Evolutionary conservation across 768 basidiomycete genomes (phyloP), one percentile per base, ranked within the genome.

Genomic region (Russula vinacea): DNA sequence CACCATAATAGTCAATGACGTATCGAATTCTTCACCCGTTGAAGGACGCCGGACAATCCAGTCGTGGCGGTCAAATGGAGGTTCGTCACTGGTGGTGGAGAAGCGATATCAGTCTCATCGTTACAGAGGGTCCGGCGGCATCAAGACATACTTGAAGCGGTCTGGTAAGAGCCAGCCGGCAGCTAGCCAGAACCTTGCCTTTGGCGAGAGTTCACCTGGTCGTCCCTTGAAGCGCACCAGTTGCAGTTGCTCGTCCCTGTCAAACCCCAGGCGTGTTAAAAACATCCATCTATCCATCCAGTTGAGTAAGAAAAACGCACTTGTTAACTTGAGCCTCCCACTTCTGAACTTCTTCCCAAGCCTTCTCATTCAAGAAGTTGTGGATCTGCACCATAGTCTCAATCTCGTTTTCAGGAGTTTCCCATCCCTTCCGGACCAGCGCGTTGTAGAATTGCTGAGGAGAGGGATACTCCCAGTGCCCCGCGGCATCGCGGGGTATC

Each of bases 371-470:
- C 74, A 99, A 74, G 69, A 95, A 98, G 74, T 99, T 99, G 73
- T 99, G 97, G 40, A 98, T 98, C 65, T 94, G 87, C 50, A 99
- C 97, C 92, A 99, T 97, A 29, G 87, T 92, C 74, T 94, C 95
- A 51, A 98, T 84, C 75, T 94, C 89, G 70, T 98, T 93, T 75
- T 95, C 94, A 0, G 94, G 94, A 2, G 97, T 96, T 75, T 96
- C 94, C 90, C 91, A 94, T 2, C 97, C 97, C 73, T 99, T 99
- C 66, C 94, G 79, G 11, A 92, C 92, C 16, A 99, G 81, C 0
- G 96, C 96, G 75, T 98, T 98, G 75, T 98, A 95, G 73, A 98
- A 98, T 74, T 98, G 95, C 75, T 98, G 96, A 11, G 95, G 93
- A 2, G 90, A 93, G 3, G 96, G 96, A 75, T 98, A 98, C 73